Evolutionary conservation across 169 alveolate genomes (phyloP).

Genomic region (Plasmodium gonderi): DNA sequence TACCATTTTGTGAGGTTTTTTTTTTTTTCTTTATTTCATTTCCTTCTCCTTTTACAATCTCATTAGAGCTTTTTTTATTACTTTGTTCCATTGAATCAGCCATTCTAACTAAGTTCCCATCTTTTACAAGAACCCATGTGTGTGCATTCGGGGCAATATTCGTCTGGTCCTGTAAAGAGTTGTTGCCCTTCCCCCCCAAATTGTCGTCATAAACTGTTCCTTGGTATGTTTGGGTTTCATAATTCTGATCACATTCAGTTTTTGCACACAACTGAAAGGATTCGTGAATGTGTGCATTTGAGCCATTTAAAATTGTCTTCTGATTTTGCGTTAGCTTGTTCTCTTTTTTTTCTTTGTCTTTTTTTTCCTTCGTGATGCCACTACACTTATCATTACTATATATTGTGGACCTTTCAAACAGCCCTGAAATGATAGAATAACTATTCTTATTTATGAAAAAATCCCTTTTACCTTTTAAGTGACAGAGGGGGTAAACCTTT

Average conservation of each 20-base stretch:
- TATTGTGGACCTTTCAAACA: neutral
- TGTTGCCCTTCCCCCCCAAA: neutral
- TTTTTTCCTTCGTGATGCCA: neutral
- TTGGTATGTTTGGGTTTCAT: neutral
- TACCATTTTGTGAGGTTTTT: neutral
- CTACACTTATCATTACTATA: neutral
- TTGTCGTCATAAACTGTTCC: neutral
- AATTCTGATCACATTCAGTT: neutral
- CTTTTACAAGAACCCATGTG: neutral
- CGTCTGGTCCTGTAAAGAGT: neutral
- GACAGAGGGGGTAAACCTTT: neutral
- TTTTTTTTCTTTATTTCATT: neutral
- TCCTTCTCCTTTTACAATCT: neutral
- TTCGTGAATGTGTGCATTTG: neutral
- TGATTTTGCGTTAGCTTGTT: neutral
- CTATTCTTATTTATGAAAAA: neutral
- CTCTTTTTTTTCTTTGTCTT: neutral
- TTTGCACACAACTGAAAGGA: neutral
- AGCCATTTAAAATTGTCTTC: neutral
- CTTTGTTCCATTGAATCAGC: neutral
- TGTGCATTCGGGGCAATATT: neutral
- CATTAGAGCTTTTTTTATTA: neutral
- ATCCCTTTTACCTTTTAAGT: neutral
- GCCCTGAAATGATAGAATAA: neutral
- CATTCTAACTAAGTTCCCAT: neutral